Evolutionary conservation across 768 basidiomycete genomes (phyloP).

Genomic region (Tricholoma bakamatsutake): DNA sequence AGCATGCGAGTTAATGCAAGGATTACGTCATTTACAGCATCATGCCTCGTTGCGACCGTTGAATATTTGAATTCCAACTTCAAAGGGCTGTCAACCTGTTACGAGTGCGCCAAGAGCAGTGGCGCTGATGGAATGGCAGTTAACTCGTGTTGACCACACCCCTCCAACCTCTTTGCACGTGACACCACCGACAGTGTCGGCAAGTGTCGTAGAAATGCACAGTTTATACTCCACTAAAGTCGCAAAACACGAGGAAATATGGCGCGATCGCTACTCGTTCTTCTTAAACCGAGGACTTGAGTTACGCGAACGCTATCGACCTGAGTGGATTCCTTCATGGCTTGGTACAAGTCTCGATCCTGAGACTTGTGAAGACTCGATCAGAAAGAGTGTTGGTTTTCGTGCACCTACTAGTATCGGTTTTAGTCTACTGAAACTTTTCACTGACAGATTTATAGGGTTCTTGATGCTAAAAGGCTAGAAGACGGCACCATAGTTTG

Average conservation of each 20-base stretch:
- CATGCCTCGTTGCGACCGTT: too few relatives aligned
- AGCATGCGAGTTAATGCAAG: too few relatives aligned
- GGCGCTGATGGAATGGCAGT: neutral
- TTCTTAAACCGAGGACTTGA: constrained; percentile 19
- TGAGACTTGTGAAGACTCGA: constrained; percentile 2
- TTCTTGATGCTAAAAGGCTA: constrained; percentile 10
- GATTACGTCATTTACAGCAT: too few relatives aligned
- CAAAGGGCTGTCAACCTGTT: too few relatives aligned
- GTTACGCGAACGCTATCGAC: constrained; percentile 23
- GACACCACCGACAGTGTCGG: too few relatives aligned
- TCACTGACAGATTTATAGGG: constrained; percentile 1
- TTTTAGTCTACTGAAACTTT: too few relatives aligned
- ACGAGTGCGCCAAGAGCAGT: too few relatives aligned
- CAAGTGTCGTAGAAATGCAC: neutral
- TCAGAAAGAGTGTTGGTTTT: neutral
- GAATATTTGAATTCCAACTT: too few relatives aligned
- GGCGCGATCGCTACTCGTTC: constrained; percentile 21
- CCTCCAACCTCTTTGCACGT: too few relatives aligned
- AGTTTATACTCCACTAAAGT: neutral
- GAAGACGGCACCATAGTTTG: constrained; percentile 3
- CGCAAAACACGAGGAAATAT: constrained; percentile 1
- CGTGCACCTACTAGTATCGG: too few relatives aligned
- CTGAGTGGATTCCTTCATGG: constrained; percentile 26
- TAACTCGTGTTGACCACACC: too few relatives aligned
- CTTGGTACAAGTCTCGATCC: constrained; percentile 7